Percentiles rank a stretch among this genome's conserved stretches.
Evolutionary conservation across 441 rosid species (phyloP).

Genomic region (Erodium trifolium): DNA sequence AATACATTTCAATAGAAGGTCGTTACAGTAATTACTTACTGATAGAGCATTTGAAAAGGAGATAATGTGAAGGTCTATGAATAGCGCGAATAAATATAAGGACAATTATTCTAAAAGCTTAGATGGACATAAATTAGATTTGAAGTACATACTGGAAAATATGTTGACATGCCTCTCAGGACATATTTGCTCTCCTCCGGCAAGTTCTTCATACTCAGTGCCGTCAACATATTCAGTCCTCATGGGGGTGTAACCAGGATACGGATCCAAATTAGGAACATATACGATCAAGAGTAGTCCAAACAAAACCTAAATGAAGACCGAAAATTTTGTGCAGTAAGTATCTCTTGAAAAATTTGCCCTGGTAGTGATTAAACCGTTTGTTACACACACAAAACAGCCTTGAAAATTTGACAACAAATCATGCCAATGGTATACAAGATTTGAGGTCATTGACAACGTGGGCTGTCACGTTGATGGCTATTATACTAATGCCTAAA

Average conservation of each 20-base stretch:
- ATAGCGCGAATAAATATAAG: neutral
- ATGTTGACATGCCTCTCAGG: slow-evolving; percentile 77
- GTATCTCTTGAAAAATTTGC: neutral
- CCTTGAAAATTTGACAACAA: slow-evolving; percentile 3
- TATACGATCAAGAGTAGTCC: slow-evolving; percentile 68
- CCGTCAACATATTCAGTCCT: slow-evolving; percentile 42
- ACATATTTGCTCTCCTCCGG: slow-evolving; percentile 78
- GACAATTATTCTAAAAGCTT: neutral
- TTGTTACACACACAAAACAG: neutral
- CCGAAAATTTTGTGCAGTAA: neutral
- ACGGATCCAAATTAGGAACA: slow-evolving; percentile 79
- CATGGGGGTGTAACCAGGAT: slow-evolving; percentile 73
- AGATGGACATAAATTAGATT: neutral
- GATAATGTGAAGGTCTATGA: neutral
- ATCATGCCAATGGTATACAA: neutral
- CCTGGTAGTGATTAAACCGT: neutral
- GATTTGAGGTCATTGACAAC: neutral
- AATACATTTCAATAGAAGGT: neutral
- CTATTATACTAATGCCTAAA: neutral
- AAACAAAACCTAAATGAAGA: slow-evolving; percentile 56
- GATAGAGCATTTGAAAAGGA: slow-evolving; percentile 3
- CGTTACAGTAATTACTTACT: neutral
- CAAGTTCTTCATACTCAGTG: slow-evolving; percentile 75
- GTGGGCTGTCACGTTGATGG: neutral
- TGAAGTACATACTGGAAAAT: slow-evolving; percentile 56